Percentiles rank a stretch among this genome's conserved stretches.
These are phyloP conservation scores for Cladosporium colombiae DNA, from an alignment of 2,329 filamentous ascomycete species.

Conservation along the genomic window DNA sequence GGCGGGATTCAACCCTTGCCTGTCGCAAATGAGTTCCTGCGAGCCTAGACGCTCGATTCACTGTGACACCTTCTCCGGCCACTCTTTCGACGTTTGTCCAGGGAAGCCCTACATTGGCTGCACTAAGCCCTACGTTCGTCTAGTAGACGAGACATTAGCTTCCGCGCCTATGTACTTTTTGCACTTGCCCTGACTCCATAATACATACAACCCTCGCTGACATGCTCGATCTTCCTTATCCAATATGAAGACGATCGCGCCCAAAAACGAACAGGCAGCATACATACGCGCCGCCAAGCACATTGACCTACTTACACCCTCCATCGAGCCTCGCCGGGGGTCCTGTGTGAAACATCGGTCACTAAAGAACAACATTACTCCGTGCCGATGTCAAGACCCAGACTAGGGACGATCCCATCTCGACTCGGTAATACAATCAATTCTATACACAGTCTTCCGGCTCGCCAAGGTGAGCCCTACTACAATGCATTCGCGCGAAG, in stretches of 20 bases:
- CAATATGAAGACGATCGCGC: neutral
- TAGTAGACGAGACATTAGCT: conserved; percentile 18
- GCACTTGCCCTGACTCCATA: neutral
- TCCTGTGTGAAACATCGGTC: conserved; percentile 9
- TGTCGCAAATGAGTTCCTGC: neutral
- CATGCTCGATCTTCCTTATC: neutral
- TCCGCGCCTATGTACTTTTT: conserved; percentile 6
- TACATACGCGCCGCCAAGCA: conserved; percentile 9
- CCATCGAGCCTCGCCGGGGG: neutral
- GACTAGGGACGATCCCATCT: neutral
- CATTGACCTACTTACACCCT: neutral
- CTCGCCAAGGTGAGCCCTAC: neutral
- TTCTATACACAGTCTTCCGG: conserved; percentile 1
- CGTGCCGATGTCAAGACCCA: neutral
- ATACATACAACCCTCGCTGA: neutral
- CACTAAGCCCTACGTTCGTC: conserved; percentile 14
- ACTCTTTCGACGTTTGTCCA: neutral
- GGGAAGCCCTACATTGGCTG: conserved; percentile 13
- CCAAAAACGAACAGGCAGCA: neutral
- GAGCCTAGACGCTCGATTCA: neutral
- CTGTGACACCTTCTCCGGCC: neutral
- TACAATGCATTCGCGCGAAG: conserved; percentile 1
- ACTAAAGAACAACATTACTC: neutral
- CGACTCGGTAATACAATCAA: conserved; percentile 4
- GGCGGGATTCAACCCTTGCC: neutral